Evolutionary conservation across 352 stramenopile genomes (phyloP).

Genomic region (Phytophthora cactorum): DNA sequence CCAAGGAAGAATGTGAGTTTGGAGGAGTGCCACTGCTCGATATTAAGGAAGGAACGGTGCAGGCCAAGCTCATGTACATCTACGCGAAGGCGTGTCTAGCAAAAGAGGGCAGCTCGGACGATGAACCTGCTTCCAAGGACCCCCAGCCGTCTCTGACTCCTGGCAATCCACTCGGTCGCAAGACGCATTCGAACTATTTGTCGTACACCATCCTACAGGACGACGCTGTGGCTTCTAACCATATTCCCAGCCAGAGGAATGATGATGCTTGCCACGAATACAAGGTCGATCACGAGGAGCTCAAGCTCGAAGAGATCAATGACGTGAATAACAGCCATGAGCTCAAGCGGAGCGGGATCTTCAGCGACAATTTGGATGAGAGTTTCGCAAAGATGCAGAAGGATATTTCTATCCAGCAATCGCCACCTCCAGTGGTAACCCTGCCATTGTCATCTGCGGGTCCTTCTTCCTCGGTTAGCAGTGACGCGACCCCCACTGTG

Average conservation of each 20-base stretch:
- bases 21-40: slow-evolving; percentile 56
- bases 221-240: slow-evolving; percentile 28
- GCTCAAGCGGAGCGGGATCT: slow-evolving; percentile 12
- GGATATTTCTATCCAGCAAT: slow-evolving; percentile 33
- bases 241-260: slow-evolving; percentile 14
- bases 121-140: slow-evolving; percentile 27
- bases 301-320: slow-evolving; percentile 7
- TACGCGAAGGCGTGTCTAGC: slow-evolving; percentile 81
- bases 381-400: slow-evolving; percentile 40
- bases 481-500: slow-evolving; percentile 10
- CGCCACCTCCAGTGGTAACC: slow-evolving; percentile 10
- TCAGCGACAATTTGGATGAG: slow-evolving; percentile 24
- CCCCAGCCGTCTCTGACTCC: slow-evolving; percentile 23
- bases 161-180: slow-evolving; percentile 46
- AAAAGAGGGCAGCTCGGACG: slow-evolving; percentile 46
- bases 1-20: slow-evolving; percentile 70
- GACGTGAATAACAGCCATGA: slow-evolving; percentile 1
- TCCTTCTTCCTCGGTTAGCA: slow-evolving; percentile 18
- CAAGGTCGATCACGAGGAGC: slow-evolving; percentile 8
- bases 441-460: slow-evolving; percentile 23
- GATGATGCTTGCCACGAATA: not conserved
- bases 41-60: slow-evolving; percentile 72
- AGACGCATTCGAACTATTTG: slow-evolving; percentile 43
- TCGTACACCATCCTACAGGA: slow-evolving; percentile 48
- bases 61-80: slow-evolving; percentile 71